A percentile compares a stretch with the other conserved stretches of the same genome.
phyloP scores from a whole-genome alignment of 1,284 basidiomycete species.

The Fomitopsis palustris region DNA sequence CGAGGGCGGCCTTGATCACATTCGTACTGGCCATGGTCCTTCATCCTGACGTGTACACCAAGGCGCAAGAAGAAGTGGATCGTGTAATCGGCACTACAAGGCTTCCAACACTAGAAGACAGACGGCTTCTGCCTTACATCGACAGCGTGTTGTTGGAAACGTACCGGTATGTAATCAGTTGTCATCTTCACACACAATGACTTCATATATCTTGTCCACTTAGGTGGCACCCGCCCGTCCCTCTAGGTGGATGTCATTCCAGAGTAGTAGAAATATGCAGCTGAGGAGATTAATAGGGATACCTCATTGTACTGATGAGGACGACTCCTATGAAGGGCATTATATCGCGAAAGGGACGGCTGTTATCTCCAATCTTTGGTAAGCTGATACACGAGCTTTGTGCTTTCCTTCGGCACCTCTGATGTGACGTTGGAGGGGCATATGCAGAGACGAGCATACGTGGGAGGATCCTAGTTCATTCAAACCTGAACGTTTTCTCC shows the following conservation, averaged over 20 bases:
- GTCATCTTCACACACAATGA: not conserved
- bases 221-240: too few relatives aligned
- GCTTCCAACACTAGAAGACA: not conserved
- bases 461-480: slow-evolving; percentile 18
- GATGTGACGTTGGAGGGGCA: not conserved
- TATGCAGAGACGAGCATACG: not conserved
- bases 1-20: not conserved
- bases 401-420: not conserved
- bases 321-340: not conserved
- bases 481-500: slow-evolving; percentile 21
- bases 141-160: not conserved
- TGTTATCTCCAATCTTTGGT: not conserved
- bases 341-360: not conserved
- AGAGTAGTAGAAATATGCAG: not conserved
- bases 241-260: too few relatives aligned
- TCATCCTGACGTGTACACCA: too few relatives aligned
- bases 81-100: not conserved
- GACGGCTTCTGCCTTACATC: not conserved
- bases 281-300: not conserved
- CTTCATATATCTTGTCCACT: too few relatives aligned
- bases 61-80: too few relatives aligned
- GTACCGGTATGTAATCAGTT: not conserved
- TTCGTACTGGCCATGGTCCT: not conserved
- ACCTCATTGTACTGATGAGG: not conserved
- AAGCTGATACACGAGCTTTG: not conserved